A percentile compares a stretch with the other conserved stretches of the same genome.
Conservation (phyloP, 176 grass and related monocot species). For the Pontederia paniculata region DNA sequence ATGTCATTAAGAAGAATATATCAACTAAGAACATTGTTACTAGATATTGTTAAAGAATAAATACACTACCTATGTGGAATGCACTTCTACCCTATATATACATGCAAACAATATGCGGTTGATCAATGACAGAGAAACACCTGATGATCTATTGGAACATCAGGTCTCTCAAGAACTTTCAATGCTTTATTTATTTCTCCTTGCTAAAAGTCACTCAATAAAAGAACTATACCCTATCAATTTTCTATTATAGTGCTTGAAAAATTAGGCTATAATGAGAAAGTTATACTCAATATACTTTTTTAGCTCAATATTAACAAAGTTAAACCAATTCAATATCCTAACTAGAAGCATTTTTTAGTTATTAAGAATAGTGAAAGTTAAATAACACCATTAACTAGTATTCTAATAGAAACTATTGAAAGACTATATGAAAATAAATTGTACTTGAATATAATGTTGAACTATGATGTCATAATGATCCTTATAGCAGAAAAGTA, state of each 20-base stretch:
- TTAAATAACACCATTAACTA: too few relatives aligned
- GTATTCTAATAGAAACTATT: too few relatives aligned
- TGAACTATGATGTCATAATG: constrained; percentile 92
- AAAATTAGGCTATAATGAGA: background rate
- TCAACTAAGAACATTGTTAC: background rate
- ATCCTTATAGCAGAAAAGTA: constrained; percentile 88
- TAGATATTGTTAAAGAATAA: background rate
- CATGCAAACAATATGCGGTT: background rate
- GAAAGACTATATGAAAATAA: constrained; percentile 16
- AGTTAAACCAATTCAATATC: background rate
- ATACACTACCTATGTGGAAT: too few relatives aligned
- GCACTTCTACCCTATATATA: background rate
- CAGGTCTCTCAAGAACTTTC: constrained; percentile 73
- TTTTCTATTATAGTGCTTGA: background rate
- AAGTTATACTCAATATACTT: background rate
- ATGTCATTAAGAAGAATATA: constrained; percentile 2
- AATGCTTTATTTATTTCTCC: constrained; percentile 94
- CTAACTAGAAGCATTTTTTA: too few relatives aligned
- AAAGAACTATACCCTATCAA: constrained; percentile 11
- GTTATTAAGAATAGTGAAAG: too few relatives aligned
- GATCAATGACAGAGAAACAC: background rate
- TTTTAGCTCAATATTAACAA: background rate
- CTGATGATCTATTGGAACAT: constrained; percentile 83
- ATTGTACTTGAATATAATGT: constrained; percentile 83
- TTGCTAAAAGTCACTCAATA: constrained; percentile 54